Base-by-base conservation (phyloP, 1,284 basidiomycete genomes). In the Anthracocystis setariae region DNA sequence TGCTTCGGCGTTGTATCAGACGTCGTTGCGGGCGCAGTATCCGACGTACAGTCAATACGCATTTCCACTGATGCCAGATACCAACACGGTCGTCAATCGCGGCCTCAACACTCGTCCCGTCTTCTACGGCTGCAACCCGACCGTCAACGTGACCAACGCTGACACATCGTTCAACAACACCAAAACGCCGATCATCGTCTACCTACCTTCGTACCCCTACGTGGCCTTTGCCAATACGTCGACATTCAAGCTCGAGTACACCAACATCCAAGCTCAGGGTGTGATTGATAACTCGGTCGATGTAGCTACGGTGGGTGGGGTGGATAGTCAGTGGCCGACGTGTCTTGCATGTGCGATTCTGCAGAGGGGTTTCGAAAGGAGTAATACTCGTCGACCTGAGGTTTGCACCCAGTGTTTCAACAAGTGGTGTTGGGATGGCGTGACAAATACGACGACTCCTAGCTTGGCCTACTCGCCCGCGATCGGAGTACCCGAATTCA, bases 71-170 rank as follows among this genome's bases (percentile, higher is more conserved):
- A 83, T 87, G n/a, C 86, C 86, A 0, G 74, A 78, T 12, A 78
- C 81, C 7, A 84, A 86, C 15, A 87, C 86, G 7, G 91, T 91
- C 75, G 77, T 90, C 46, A 83, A 85, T 13, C 87, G 86, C 8
- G 91, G 91, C 15, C 85, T 90, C 10, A 90, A 89, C 79, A 85
- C 85, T 38, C 86, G 90, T 18, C 87, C 90, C 7, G 89, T 89
- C 0, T 91, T 92, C 82, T 92, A 91, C 82, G 91, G 91, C 0
- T 92, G 90, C 77, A 83, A 79, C 35, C 80, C 84, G 3, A 83
- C 84, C 60, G 82, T 81, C 42, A 80, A 78, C 58, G 74, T 74
- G 21, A 79, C 71, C 49, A 79, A 46, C 66, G 55, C 64, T 15
- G 40, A 44, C 25, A 77, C 65, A 17, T 38, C 64, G 2, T 60